Evolutionary conservation across 345 rosid species (phyloP).

Genomic region (Dovyalis caffra): DNA sequence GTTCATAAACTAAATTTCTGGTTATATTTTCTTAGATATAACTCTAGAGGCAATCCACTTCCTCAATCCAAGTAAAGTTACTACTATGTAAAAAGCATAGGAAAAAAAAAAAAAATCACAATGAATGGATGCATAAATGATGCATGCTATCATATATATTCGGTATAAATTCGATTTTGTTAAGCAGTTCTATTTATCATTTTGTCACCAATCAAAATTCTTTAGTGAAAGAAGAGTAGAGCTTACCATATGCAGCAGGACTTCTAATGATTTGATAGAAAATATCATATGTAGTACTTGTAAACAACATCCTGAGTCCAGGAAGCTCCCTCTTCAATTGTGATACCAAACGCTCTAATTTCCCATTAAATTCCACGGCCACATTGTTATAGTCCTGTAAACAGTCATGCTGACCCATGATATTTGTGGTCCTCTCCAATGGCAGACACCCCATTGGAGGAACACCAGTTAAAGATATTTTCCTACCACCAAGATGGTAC

Average conservation of each 20-base stretch:
- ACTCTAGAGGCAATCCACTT: no score
- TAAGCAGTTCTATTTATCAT: neutral
- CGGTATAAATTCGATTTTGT: neutral
- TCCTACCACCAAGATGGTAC: constrained; percentile 64
- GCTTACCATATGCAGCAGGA: constrained; percentile 45
- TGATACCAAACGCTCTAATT: constrained; percentile 33
- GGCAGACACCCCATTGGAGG: constrained; percentile 91
- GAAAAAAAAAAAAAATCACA: no score
- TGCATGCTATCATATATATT: no score
- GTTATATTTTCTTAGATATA: no score
- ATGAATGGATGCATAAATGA: neutral
- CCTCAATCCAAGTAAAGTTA: no score
- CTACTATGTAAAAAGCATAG: no score
- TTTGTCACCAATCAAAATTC: neutral
- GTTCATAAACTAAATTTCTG: no score
- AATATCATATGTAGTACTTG: constrained; percentile 41
- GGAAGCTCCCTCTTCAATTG: constrained; percentile 45
- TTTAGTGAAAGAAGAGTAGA: neutral
- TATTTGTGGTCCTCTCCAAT: constrained; percentile 65
- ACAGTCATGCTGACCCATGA: constrained; percentile 45
- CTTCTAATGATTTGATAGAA: constrained; percentile 44
- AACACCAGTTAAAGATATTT: constrained; percentile 54
- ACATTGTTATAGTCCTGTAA: constrained; percentile 56
- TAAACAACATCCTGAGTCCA: constrained; percentile 44
- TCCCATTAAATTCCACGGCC: constrained; percentile 57